Evolutionary conservation across 2,329 filamentous ascomycete species (phyloP).

Genomic region (Aspergillus pseudoterreus): DNA sequence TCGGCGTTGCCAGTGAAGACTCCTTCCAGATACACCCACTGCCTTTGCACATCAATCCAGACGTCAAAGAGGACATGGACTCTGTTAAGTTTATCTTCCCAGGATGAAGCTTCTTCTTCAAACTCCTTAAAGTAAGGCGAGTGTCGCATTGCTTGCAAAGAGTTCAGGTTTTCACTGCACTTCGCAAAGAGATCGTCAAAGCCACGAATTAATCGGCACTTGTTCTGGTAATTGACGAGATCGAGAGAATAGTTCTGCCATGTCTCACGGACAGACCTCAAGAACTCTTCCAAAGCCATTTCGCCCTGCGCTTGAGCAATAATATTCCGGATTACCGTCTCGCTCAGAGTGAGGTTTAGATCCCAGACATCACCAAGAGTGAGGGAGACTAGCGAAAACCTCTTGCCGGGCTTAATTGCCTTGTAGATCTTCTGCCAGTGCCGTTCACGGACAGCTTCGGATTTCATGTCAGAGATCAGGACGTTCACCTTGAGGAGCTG

Average conservation of each 20-base stretch:
- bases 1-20: constrained; percentile 98
- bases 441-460: constrained; percentile 90
- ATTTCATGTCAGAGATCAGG: constrained; percentile 85
- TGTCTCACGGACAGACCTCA: constrained; percentile 92
- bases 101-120: constrained; percentile 90
- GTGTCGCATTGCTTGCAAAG: constrained; percentile 96
- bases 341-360: constrained; percentile 81
- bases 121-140: constrained; percentile 99
- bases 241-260: constrained; percentile 96
- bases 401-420: constrained; percentile 82
- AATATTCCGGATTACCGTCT: constrained; percentile 84
- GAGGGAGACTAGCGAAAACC: constrained; percentile 91
- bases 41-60: constrained; percentile 99
- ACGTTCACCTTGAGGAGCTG: constrained; percentile 88
- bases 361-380: constrained; percentile 99
- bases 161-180: constrained; percentile 97
- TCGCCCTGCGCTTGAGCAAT: constrained; percentile 95
- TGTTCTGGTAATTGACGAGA: constrained; percentile 95
- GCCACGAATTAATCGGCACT: constrained; percentile 92
- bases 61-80: constrained; percentile 98
- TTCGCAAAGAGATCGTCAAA: constrained; percentile 99
- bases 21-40: constrained; percentile 99
- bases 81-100: constrained; percentile 97
- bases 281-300: constrained; percentile 96
- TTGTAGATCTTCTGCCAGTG: constrained; percentile 99